Evolutionary conservation across 306 rosid species (phyloP).

Genomic region (Luffa aegyptiaca): DNA sequence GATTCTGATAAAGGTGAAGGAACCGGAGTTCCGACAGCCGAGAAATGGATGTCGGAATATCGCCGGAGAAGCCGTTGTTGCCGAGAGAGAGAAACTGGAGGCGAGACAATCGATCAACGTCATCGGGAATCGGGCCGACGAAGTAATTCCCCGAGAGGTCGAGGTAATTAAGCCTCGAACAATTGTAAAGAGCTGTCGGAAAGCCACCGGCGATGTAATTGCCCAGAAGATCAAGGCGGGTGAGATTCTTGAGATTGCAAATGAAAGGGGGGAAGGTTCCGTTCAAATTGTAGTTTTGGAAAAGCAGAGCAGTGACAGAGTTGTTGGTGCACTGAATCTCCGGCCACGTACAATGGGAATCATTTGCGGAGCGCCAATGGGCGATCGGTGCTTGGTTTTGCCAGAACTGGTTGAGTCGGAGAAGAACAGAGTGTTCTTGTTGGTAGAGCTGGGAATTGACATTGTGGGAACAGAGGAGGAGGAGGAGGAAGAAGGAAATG

Average conservation of each 20-base stretch:
- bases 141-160: constrained; percentile 42
- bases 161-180: constrained; percentile 39
- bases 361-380: constrained; percentile 39
- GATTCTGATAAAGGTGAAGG: constrained; percentile 20
- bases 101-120: constrained; percentile 23
- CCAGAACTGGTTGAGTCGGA: constrained; percentile 33
- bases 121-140: constrained; percentile 36
- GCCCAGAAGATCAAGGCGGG: constrained; percentile 19
- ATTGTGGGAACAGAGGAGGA: constrained; percentile 14
- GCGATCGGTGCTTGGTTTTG: constrained; percentile 25
- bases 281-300: constrained; percentile 6
- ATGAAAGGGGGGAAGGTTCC: constrained; percentile 44
- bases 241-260: constrained; percentile 56
- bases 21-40: constrained; percentile 22
- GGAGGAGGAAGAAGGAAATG: constrained; percentile 8
- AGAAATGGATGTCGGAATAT: constrained; percentile 46
- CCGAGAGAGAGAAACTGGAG: constrained; percentile 35
- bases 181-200: constrained; percentile 40
- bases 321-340: constrained; percentile 37
- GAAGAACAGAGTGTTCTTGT: constrained; percentile 34
- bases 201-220: constrained; percentile 37
- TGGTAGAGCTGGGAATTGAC: constrained; percentile 29
- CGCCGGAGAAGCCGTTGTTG: constrained; percentile 36
- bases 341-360: constrained; percentile 48
- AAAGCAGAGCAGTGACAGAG: constrained; percentile 29